Evolutionary conservation across 768 basidiomycete species (phyloP).

Genomic region (Lepiota brunneoincarnata): DNA sequence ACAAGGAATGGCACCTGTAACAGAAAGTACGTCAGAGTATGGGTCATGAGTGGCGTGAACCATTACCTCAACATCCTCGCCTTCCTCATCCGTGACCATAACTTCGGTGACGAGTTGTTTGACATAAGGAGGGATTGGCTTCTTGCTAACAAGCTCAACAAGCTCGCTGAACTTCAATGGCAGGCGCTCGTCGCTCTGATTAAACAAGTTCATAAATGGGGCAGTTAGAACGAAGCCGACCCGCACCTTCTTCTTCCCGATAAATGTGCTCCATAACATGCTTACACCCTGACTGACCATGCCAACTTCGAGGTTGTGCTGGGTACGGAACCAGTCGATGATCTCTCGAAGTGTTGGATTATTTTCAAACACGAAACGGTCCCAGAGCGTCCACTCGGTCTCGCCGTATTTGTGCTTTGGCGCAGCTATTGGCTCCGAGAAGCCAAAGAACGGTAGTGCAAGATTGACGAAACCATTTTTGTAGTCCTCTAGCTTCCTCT

Average conservation of each 20-base stretch:
- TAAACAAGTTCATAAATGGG: conserved; percentile 1
- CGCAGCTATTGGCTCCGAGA: conserved; percentile 95
- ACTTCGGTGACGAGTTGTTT: conserved; percentile 90
- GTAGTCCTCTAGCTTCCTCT: conserved; percentile 90
- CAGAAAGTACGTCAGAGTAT: not conserved
- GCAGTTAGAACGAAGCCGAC: conserved; percentile 6
- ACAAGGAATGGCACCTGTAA: conserved; percentile 80
- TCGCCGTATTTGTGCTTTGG: conserved; percentile 83
- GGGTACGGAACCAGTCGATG: conserved; percentile 76
- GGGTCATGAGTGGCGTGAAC: not conserved
- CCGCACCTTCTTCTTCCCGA: conserved; percentile 90
- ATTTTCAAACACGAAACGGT: conserved; percentile 89
- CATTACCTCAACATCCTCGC: conserved; percentile 90
- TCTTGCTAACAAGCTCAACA: conserved; percentile 94
- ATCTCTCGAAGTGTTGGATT: conserved; percentile 89
- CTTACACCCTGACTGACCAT: conserved; percentile 99
- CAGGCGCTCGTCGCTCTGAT: conserved; percentile 81
- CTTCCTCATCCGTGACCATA: conserved; percentile 90
- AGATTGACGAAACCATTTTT: conserved; percentile 99
- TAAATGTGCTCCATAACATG: conserved; percentile 96
- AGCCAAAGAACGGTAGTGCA: conserved; percentile 97
- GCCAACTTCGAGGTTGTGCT: conserved; percentile 82
- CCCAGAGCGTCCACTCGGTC: conserved; percentile 97
- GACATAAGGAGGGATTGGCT: conserved; percentile 78
- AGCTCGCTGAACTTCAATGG: conserved; percentile 88